Base-by-base conservation (phyloP, 2,329 filamentous ascomycete species). In the Aschersonia sp. region DNA sequence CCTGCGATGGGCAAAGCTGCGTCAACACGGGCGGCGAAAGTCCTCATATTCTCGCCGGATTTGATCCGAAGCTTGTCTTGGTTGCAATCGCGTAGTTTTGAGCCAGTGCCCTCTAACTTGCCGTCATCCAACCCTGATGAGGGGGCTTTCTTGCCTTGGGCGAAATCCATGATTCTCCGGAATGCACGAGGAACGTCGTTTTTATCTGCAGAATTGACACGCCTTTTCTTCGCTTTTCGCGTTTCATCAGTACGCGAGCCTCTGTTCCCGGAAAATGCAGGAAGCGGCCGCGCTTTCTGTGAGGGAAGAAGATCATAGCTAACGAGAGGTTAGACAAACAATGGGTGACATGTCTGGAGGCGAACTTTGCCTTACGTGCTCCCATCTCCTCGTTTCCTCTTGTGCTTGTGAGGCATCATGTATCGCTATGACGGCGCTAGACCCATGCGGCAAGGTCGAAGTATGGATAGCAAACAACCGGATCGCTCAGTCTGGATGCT, bases 121-220 rank as follows among this genome's bases (percentile, higher is more conserved):
- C 85, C 85, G 53, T 92, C 78, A 59, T 94, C 84, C 6, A 94
- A 70, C 5, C 83, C 81, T 9, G 74, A 77, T 7, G 74, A 77
- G 4, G 74, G 73, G 7, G 74, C 63, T 51, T 72, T 76, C 58
- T 79, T 81, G n/a, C 78, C 64, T 12, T 70, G 65, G 41, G 82
- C 77, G 54, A 81, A 77, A 35, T 85, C 80, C 85, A 97, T 92
- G 52, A 97, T 68, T 9, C 89, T 81, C 52, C 79, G 78, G 65
- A 98, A 98, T 1, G 85, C 87, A 55, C 87, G 84, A 0, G 92
- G 92, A 1, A 85, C 89, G 66, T 97, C 92, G 61, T 94, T 82
- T 40, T 75, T 70, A 31, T 62, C 64, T 46, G 50, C 66, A 61
- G 66, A 73, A 9, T 67, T 68, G 55, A 74, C 73, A 45, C 58